A percentile compares a stretch with the other conserved stretches of the same genome.
These are phyloP conservation scores for Ustilago vetiveriae DNA, from an alignment of 1,284 basidiomycete species.

Conservation along the genomic window DNA sequence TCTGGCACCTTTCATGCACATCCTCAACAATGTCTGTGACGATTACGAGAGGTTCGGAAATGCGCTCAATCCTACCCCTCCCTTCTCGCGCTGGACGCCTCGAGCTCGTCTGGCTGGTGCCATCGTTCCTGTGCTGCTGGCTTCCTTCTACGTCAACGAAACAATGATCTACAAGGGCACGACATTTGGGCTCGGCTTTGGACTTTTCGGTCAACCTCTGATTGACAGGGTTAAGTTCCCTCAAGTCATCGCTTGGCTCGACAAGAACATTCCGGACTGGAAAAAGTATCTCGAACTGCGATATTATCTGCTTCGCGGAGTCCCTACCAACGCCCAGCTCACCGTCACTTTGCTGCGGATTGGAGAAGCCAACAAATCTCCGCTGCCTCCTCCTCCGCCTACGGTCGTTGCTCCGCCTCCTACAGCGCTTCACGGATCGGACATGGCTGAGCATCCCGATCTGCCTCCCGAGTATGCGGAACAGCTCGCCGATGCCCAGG, in stretches of 20 bases:
- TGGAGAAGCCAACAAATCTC: conserved; percentile 69
- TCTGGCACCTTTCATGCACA: conserved; percentile 68
- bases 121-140: conserved; percentile 66
- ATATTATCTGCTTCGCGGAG: conserved; percentile 70
- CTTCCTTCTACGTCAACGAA: conserved; percentile 69
- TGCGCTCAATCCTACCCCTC: conserved; percentile 68
- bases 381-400: conserved; percentile 70
- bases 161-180: conserved; percentile 69
- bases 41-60: conserved; percentile 69
- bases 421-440: conserved; percentile 21
- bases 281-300: conserved; percentile 60
- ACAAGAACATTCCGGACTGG: conserved; percentile 71
- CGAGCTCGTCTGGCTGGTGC: conserved; percentile 66
- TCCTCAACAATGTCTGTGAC: conserved; percentile 71
- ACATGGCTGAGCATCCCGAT: conserved; percentile 45
- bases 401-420: conserved; percentile 53
- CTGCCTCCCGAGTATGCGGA: conserved; percentile 58
- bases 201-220: conserved; percentile 72
- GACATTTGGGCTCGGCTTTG: conserved; percentile 70
- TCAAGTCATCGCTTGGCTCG: conserved; percentile 67
- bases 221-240: conserved; percentile 66
- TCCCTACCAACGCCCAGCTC: conserved; percentile 73
- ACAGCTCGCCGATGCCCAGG: conserved; percentile 49
- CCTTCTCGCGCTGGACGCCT: conserved; percentile 64
- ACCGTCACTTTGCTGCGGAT: conserved; percentile 72